Conservation (phyloP, 2,329 filamentous ascomycete genomes). For the Arthrobotrys sphaeroides region DNA sequence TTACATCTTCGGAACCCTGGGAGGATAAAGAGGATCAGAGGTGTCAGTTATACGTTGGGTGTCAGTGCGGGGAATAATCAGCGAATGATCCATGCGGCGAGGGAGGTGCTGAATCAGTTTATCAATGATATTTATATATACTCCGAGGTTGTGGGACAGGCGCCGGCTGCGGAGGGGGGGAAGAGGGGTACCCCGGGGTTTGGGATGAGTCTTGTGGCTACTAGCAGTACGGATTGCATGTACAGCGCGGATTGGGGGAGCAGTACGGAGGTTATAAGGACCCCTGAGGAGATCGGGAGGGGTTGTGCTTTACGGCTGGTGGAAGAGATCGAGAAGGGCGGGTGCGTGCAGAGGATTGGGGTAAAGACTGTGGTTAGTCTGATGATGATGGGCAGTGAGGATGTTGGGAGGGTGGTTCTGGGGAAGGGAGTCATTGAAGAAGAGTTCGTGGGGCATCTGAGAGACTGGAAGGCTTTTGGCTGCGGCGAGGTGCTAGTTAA, state of each 20-base stretch:
- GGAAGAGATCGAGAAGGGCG: slow-evolving; percentile 81
- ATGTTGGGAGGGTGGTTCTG: slow-evolving; percentile 85
- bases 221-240: slow-evolving; percentile 81
- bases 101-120: slow-evolving; percentile 85
- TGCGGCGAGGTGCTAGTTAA: slow-evolving; percentile 74
- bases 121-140: slow-evolving; percentile 91
- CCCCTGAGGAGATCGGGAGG: slow-evolving; percentile 90
- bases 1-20: slow-evolving; percentile 86
- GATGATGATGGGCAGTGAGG: slow-evolving; percentile 98
- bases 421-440: slow-evolving; percentile 85
- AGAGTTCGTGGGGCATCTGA: slow-evolving; percentile 78
- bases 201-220: slow-evolving; percentile 87
- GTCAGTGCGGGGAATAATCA: slow-evolving; percentile 93
- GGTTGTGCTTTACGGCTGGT: slow-evolving; percentile 88
- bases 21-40: slow-evolving; percentile 84
- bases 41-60: slow-evolving; percentile 92
- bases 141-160: slow-evolving; percentile 67
- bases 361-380: slow-evolving; percentile 80
- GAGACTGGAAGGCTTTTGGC: slow-evolving; percentile 88
- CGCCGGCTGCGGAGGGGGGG: slow-evolving; percentile 53
- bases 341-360: slow-evolving; percentile 78
- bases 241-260: slow-evolving; percentile 85
- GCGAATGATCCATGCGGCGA: slow-evolving; percentile 89
- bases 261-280: slow-evolving; percentile 75
- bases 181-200: slow-evolving; percentile 86